Evolutionary conservation across 2,329 filamentous ascomycete species (phyloP).

Genomic region (Venturiaceae sp.): DNA sequence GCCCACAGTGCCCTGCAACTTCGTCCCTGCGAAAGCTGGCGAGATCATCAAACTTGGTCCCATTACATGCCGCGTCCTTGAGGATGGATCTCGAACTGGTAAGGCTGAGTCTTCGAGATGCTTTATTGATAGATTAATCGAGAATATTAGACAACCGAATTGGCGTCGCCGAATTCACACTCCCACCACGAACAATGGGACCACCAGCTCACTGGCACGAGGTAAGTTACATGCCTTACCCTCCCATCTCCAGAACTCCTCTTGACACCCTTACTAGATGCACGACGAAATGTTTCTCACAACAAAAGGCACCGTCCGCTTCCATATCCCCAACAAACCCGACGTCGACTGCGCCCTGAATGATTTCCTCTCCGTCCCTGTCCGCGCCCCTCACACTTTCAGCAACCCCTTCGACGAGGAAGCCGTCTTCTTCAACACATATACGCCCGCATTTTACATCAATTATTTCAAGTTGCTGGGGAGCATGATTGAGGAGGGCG

Average conservation of each 20-base stretch:
- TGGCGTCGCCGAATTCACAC: slow-evolving; percentile 36
- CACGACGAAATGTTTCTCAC: slow-evolving; percentile 50
- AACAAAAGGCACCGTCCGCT: slow-evolving; percentile 40
- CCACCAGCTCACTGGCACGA: slow-evolving; percentile 45
- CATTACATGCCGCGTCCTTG: slow-evolving; percentile 40
- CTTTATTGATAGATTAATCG: neutral
- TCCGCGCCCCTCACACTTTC: slow-evolving; percentile 46
- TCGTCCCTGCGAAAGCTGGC: slow-evolving; percentile 36
- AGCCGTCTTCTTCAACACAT: slow-evolving; percentile 47
- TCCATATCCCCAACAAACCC: slow-evolving; percentile 35
- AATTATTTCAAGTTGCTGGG: slow-evolving; percentile 47
- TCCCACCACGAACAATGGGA: slow-evolving; percentile 36
- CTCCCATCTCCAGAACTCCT: neutral
- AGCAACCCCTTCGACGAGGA: slow-evolving; percentile 44
- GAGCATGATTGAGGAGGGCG: slow-evolving; percentile 33
- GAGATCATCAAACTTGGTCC: slow-evolving; percentile 41
- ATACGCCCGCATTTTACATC: slow-evolving; percentile 47
- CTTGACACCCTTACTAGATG: slow-evolving; percentile 3
- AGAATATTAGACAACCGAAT: slow-evolving; percentile 35
- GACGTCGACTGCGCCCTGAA: slow-evolving; percentile 39
- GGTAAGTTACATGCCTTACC: slow-evolving; percentile 24
- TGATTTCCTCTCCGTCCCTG: slow-evolving; percentile 47
- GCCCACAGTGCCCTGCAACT: slow-evolving; percentile 35
- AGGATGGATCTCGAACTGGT: slow-evolving; percentile 35
- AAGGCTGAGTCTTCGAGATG: neutral